Base-by-base conservation (phyloP, 108 stramenopile genomes). In the Pseudonitzschia multiseries region DNA sequence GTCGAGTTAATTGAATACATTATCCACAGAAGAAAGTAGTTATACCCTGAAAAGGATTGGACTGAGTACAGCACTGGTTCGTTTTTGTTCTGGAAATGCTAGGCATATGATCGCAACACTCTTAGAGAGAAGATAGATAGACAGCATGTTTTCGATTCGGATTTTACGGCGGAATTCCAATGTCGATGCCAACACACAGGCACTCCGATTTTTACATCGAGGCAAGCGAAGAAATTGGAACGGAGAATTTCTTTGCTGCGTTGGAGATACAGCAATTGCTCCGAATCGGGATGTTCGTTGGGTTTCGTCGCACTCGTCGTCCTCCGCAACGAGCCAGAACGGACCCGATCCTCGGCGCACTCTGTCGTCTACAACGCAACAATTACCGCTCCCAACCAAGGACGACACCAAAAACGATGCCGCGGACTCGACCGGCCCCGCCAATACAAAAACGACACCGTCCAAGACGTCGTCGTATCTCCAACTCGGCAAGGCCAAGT, bases 401-500 rank as follows among this genome's bases (percentile, higher is more conserved):
- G 20, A 26, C 54, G 54, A 56, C 54, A 20, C 13, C 46, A 5
- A 48, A 14, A 48, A 48, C 46, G 46, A 14, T 5, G 12, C 46
- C 18, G 46, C 4, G 36, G 36, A 36, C 13, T 18, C 46, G 1
- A 10, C 10, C 2, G 2, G 24, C 2, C 12, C 21, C 54, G 22
- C 36, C 4, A 59, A 59, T 5, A 28, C 8, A 40, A 62, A 62
- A 21, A 62, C 36, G 9, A 17, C 41, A n/a, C 29, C 26, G 21
- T 46, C 43, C 65, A 80, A 75, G 43, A 52, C 72, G 9, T 73
- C 72, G 40, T 80, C 85, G 1, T 81, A 81, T 46, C 54, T 81
- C 22, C 87, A 96, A 31, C 83, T 96, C 17, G 90, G 88, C 62
- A 96, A 95, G 70, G 88, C 90, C 41, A 84, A 79, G 57, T 72